Percentiles rank a stretch among this genome's conserved stretches.
phyloP scores from a whole-genome alignment of 2,329 filamentous ascomycete species.

The Colletotrichum phormii region DNA sequence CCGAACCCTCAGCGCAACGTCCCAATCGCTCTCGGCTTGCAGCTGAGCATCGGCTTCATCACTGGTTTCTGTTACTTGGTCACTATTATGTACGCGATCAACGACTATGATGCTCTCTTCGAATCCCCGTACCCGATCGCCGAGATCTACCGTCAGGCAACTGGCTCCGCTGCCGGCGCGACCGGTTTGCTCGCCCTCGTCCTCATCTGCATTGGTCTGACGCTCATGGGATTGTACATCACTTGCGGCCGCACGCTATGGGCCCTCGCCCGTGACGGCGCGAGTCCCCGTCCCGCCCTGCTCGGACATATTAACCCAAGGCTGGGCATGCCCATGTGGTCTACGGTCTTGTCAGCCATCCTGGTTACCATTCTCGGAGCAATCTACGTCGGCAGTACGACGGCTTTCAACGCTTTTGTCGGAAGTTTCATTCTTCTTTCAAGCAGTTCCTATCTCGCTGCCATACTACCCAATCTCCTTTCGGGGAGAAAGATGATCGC shows the following conservation, averaged over 20 bases:
- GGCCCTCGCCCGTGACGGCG: conserved; percentile 54
- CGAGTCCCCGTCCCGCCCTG: conserved; percentile 46
- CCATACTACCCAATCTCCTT: conserved; percentile 69
- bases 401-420: conserved; percentile 76
- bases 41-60: conserved; percentile 62
- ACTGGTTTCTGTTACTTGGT: conserved; percentile 65
- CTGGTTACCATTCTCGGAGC: conserved; percentile 66
- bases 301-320: conserved; percentile 45
- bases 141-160: conserved; percentile 73
- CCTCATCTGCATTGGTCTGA: conserved; percentile 51
- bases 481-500: conserved; percentile 49
- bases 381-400: conserved; percentile 74
- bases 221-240: conserved; percentile 50
- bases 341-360: conserved; percentile 61
- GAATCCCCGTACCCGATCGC: conserved; percentile 71
- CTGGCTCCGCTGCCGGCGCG: conserved; percentile 61
- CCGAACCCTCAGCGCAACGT: conserved; percentile 62
- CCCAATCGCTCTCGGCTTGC: conserved; percentile 63
- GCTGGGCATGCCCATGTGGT: conserved; percentile 51
- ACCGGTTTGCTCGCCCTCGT: conserved; percentile 60
- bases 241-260: conserved; percentile 54
- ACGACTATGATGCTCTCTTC: conserved; percentile 63
- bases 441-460: conserved; percentile 68
- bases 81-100: conserved; percentile 68
- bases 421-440: conserved; percentile 57